Conservation (phyloP, 805 yeast species). For the Wickerhamomyces xylosicus region DNA sequence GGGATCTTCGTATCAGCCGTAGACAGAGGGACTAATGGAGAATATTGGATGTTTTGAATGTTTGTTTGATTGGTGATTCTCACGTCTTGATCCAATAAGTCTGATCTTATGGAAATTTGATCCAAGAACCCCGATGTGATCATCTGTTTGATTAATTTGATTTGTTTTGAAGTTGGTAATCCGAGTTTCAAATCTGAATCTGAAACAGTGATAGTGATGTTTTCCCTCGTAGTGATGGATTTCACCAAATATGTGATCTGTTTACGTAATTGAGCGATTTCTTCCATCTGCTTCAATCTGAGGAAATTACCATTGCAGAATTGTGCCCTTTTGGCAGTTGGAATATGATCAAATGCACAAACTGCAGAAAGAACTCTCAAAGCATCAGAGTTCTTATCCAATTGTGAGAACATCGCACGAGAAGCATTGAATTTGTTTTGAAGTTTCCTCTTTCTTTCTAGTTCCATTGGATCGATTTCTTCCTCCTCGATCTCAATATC, state of each 20-base stretch:
- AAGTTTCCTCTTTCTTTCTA: slow-evolving; percentile 26
- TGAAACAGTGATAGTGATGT: slow-evolving; percentile 37
- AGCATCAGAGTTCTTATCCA: slow-evolving; percentile 72
- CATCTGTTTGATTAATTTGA: slow-evolving; percentile 81
- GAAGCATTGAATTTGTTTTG: slow-evolving; percentile 49
- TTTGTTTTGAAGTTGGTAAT: slow-evolving; percentile 60
- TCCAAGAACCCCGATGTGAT: slow-evolving; percentile 88
- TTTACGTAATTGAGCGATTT: slow-evolving; percentile 67
- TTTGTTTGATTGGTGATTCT: slow-evolving; percentile 46
- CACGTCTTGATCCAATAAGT: slow-evolving; percentile 53
- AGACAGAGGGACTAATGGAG: slow-evolving; percentile 36
- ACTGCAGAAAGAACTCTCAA: slow-evolving; percentile 68
- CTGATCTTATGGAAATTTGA: slow-evolving; percentile 81
- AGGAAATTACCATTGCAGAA: slow-evolving; percentile 58
- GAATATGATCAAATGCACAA: slow-evolving; percentile 78
- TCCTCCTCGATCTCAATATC: slow-evolving; percentile 22
- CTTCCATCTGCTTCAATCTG: slow-evolving; percentile 76
- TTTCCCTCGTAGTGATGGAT: slow-evolving; percentile 49
- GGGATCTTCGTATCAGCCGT: slow-evolving; percentile 33
- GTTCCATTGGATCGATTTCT: slow-evolving; percentile 25
- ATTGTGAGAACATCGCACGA: slow-evolving; percentile 45
- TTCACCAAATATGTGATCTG: slow-evolving; percentile 74
- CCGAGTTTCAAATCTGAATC: slow-evolving; percentile 41
- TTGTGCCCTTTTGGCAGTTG: slow-evolving; percentile 28
- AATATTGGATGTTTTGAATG: slow-evolving; percentile 54